Conservation (phyloP, 2,329 filamentous ascomycete species). For the Ophiosphaerella narmari region DNA sequence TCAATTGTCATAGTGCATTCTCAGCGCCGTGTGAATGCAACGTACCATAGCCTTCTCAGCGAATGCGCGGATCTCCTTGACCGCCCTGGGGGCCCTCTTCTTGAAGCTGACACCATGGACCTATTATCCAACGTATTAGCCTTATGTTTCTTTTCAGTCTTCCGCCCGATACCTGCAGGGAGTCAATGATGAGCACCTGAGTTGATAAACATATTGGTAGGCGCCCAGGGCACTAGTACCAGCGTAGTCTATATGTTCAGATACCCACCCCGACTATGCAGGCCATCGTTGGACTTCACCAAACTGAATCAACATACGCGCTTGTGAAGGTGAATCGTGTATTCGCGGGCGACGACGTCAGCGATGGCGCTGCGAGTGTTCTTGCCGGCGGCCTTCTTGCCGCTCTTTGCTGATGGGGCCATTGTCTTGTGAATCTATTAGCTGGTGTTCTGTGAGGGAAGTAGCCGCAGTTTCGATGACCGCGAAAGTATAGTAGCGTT, state of each 20-base stretch:
- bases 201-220: background rate
- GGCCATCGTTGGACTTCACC: constrained; percentile 71
- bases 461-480: too few species aligned
- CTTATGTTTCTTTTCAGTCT: constrained; percentile 59
- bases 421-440: constrained; percentile 41
- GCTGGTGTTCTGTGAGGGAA: constrained; percentile 6
- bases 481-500: background rate
- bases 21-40: constrained; percentile 6
- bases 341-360: constrained; percentile 99
- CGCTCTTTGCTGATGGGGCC: constrained; percentile 49
- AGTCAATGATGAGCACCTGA: constrained; percentile 10
- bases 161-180: constrained; percentile 62
- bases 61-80: constrained; percentile 99
- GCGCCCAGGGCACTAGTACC: constrained; percentile 3
- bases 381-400: constrained; percentile 69
- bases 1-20: background rate
- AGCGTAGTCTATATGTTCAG: constrained; percentile 25
- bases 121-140: constrained; percentile 63
- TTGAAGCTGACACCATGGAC: constrained; percentile 98
- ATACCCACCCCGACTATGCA: constrained; percentile 26
- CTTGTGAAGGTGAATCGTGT: constrained; percentile 99
- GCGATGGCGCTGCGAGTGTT: constrained; percentile 87
- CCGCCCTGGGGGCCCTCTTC: constrained; percentile 97
- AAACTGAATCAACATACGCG: constrained; percentile 82
- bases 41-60: constrained; percentile 95